Conservation (phyloP, 371 early-diverging fungal genomes). For the Mucor piriformis region DNA sequence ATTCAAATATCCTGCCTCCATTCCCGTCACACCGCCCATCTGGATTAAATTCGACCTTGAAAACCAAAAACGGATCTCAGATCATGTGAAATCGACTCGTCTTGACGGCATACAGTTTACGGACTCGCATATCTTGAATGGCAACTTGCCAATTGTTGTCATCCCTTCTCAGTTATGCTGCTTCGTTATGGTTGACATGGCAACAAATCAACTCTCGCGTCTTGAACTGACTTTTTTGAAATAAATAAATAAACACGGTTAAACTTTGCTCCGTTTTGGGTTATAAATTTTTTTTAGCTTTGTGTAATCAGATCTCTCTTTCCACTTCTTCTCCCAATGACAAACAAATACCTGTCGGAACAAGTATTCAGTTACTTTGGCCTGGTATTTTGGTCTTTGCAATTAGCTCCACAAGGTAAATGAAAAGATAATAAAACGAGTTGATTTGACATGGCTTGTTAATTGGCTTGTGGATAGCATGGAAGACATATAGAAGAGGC, state of each 20-base stretch:
- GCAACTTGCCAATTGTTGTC: constrained; percentile 4
- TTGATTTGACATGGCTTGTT: too few relatives aligned
- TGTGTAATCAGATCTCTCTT: not conserved
- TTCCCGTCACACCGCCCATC: not conserved
- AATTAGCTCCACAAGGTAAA: constrained; percentile 58
- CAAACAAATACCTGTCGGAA: constrained; percentile 28
- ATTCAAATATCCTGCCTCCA: not conserved
- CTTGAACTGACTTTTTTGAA: constrained; percentile 7
- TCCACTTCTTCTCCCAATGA: constrained; percentile 2
- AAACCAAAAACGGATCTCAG: constrained; percentile 18
- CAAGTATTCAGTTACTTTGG: constrained; percentile 59
- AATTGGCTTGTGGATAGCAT: constrained; percentile 24
- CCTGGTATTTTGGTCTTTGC: constrained; percentile 63
- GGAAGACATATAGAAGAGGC: constrained; percentile 38
- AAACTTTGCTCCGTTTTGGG: not conserved
- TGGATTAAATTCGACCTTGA: constrained; percentile 20
- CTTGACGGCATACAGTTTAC: constrained; percentile 1
- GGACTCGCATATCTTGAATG: constrained; percentile 16
- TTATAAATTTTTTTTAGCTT: not conserved
- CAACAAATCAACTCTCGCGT: constrained; percentile 4
- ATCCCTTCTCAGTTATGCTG: constrained; percentile 7
- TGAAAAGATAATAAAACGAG: not conserved
- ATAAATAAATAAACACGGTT: not conserved
- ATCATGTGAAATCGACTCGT: constrained; percentile 6
- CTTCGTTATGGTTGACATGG: constrained; percentile 3